Base-by-base conservation (phyloP, 2,329 filamentous ascomycete genomes). In the Lecanicillium sp. region DNA sequence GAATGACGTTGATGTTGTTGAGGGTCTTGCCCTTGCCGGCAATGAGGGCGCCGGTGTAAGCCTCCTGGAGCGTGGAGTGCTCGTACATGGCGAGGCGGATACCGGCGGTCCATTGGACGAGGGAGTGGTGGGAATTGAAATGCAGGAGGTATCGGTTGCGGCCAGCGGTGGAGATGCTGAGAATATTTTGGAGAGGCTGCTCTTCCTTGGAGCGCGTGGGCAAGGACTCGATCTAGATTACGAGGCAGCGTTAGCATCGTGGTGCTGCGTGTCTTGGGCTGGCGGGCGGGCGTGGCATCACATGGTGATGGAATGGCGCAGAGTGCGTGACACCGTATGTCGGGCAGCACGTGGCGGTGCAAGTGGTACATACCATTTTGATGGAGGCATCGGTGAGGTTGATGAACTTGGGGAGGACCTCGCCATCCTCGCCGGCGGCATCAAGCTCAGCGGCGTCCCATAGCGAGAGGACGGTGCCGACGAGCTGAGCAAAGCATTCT, bases 301-400 rank as follows among this genome's bases (percentile, higher is more conserved):
- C n/a, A n/a, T n/a, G n/a, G n/a, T n/a, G n/a, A n/a, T n/a, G n/a
- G n/a, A n/a, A n/a, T n/a, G n/a, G n/a, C n/a, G n/a, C n/a, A n/a
- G n/a, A n/a, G n/a, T n/a, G n/a, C n/a, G 11, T 29, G 24, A 14
- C 5, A 11, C 24, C 26, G 35, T 23, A 39, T 32, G 8, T 14
- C 19, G 23, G 24, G 33, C 24, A 23, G 26, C 44, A 48, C 20
- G 37, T 14, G 48, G 51, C 14, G n/a, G 17, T 38, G 43, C 26
- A 6, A 27, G 50, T 19, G 38, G 23, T 15, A 52, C 67, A 56
- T 76, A 96, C 93, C 90, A 97, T 96, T 67, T 95, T 95, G 58
- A 98, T 90, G 0, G 93, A 95, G 17, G 93, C 93, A 75, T 98
- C 93, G 6, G 93, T 95, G 51, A 98, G 70, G 62, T 98, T 98